These are phyloP conservation scores for Dioscorea dumetorum DNA, from an alignment of 106 monocot genomes.

Conservation along the genomic window DNA sequence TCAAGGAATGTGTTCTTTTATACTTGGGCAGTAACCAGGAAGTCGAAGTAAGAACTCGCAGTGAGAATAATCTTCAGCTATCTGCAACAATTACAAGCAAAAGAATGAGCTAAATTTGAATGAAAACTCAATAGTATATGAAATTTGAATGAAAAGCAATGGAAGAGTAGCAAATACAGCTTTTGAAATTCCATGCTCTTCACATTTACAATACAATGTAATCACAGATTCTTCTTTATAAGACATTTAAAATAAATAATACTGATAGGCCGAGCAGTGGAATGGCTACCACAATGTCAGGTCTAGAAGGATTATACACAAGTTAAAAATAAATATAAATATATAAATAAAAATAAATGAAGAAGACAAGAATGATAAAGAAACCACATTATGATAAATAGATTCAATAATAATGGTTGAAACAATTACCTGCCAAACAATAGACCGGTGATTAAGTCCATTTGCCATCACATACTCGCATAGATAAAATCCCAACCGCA, in stretches of 20 bases:
- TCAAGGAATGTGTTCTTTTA: constrained; percentile 6
- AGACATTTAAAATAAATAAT: too few relatives aligned
- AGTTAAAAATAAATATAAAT: not conserved
- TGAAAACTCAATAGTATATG: not conserved
- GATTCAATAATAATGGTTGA: not conserved
- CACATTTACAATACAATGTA: not conserved
- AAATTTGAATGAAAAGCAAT: not conserved
- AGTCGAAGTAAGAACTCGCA: constrained; percentile 90
- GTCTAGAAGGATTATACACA: not conserved
- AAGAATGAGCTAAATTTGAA: not conserved
- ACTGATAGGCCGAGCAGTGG: too few relatives aligned
- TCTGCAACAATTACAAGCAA: constrained; percentile 34
- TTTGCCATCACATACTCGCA: constrained; percentile 94
- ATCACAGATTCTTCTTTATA: too few relatives aligned
- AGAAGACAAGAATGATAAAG: too few relatives aligned
- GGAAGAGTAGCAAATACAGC: not conserved
- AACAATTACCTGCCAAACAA: constrained; percentile 82
- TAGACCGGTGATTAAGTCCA: constrained; percentile 83
- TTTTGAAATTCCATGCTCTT: not conserved
- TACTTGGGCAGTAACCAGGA: constrained; percentile 99
- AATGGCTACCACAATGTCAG: not conserved
- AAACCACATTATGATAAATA: not conserved
- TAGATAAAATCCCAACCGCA: constrained; percentile 99
- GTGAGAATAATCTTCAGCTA: constrained; percentile 99
- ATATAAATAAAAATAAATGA: not conserved